Conservation (phyloP, 2,329 filamentous ascomycete genomes). For the Colletotrichum zoysiae region DNA sequence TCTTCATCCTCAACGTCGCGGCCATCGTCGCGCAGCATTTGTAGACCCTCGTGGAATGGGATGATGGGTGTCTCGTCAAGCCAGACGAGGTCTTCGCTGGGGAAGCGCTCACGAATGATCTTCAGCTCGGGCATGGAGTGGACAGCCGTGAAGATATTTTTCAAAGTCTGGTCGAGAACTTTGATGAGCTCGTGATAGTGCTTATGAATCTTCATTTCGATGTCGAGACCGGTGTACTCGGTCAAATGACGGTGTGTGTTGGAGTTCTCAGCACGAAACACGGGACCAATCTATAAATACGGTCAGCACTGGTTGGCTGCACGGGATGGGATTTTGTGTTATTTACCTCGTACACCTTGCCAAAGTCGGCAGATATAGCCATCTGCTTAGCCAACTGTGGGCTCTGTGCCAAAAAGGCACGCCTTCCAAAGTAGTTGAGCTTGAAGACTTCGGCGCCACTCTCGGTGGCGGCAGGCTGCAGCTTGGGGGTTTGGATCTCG, state of each 20-base stretch:
- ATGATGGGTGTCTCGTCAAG: conserved; percentile 87
- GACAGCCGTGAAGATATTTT: conserved; percentile 70
- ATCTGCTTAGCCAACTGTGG: conserved; percentile 95
- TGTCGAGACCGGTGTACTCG: conserved; percentile 91
- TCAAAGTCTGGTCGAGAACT: conserved; percentile 83
- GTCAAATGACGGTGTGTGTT: conserved; percentile 96
- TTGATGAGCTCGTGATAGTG: conserved; percentile 91
- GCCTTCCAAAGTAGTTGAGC: conserved; percentile 89
- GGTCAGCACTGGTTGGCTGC: conserved; percentile 2
- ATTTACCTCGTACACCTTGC: conserved; percentile 81
- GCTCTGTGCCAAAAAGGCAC: conserved; percentile 90
- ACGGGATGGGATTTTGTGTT: neutral
- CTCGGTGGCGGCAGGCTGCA: conserved; percentile 91
- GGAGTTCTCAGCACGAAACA: conserved; percentile 95
- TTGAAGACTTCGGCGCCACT: conserved; percentile 93
- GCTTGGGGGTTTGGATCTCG: conserved; percentile 93
- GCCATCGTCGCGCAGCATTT: conserved; percentile 85
- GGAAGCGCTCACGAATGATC: conserved; percentile 84
- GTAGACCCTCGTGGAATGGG: conserved; percentile 82
- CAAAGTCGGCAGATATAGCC: conserved; percentile 90
- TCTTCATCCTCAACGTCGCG: conserved; percentile 84
- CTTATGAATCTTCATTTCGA: conserved; percentile 91
- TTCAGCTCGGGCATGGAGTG: conserved; percentile 76
- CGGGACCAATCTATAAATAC: conserved; percentile 72
- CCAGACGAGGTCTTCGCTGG: conserved; percentile 88